Percentiles rank a stretch among this genome's conserved stretches.
Evolutionary conservation across 2,329 filamentous ascomycete species (phyloP).

Genomic region (Aspergillus luchuensis): DNA sequence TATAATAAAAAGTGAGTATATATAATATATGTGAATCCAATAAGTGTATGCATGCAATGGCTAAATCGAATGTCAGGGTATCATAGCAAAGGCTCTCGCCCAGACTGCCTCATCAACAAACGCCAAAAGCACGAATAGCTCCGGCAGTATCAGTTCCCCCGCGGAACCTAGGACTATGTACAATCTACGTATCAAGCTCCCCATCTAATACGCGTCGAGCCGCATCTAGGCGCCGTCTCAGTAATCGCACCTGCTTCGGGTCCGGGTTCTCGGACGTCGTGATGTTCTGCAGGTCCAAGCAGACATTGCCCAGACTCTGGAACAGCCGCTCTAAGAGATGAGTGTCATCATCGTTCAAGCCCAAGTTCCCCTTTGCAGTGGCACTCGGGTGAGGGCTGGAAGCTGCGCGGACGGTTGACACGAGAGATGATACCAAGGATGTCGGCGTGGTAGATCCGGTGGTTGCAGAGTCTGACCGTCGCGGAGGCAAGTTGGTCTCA

Average conservation of each 20-base stretch:
- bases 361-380: constrained; percentile 21
- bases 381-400: constrained; percentile 31
- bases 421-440: constrained; percentile 36
- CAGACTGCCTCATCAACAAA: constrained; percentile 4
- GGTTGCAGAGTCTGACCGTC: constrained; percentile 30
- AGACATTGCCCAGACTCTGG: constrained; percentile 52
- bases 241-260: constrained; percentile 60
- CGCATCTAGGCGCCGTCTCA: constrained; percentile 72
- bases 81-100: constrained; percentile 12
- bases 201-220: constrained; percentile 75
- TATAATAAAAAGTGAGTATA: not conserved
- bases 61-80: constrained; percentile 18
- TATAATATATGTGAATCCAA: constrained; percentile 8
- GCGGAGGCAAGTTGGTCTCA: constrained; percentile 30
- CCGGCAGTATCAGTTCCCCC: not conserved
- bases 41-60: not conserved
- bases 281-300: constrained; percentile 51
- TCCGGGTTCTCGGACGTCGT: constrained; percentile 56
- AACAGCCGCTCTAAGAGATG: constrained; percentile 59
- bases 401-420: constrained; percentile 43
- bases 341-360: constrained; percentile 57
- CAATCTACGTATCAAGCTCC: constrained; percentile 46
- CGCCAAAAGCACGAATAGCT: not conserved
- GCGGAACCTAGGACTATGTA: not conserved
- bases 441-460: constrained; percentile 35